These are phyloP conservation scores for Hibiscus mutabilis DNA, from an alignment of 345 rosid species.

Conservation along the genomic window DNA sequence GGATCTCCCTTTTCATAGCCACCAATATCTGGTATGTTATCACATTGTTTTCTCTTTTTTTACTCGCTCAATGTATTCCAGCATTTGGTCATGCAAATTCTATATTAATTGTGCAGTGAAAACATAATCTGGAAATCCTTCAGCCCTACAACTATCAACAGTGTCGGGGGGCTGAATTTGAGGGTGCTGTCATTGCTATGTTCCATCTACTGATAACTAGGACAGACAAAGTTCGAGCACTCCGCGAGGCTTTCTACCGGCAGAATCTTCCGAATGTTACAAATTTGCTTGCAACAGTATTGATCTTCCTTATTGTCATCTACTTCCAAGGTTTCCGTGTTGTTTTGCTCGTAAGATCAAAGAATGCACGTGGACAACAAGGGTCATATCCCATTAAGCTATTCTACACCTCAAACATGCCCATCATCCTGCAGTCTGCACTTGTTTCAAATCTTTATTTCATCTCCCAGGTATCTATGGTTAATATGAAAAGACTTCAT, in stretches of 20 bases:
- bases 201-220: conserved; percentile 60
- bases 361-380: conserved; percentile 72
- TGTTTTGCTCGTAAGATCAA: conserved; percentile 62
- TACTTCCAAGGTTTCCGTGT: conserved; percentile 78
- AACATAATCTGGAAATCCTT: conserved; percentile 72
- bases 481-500: background rate
- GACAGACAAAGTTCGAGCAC: conserved; percentile 54
- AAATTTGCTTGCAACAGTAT: conserved; percentile 61
- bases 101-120: conserved; percentile 35
- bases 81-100: background rate
- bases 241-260: conserved; percentile 63
- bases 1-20: conserved; percentile 61
- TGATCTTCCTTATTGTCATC: conserved; percentile 51
- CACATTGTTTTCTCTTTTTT: background rate
- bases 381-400: conserved; percentile 74
- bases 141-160: conserved; percentile 69
- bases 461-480: conserved; percentile 26
- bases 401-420: conserved; percentile 80
- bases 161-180: conserved; percentile 68
- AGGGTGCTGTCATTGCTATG: conserved; percentile 70
- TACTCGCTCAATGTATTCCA: background rate
- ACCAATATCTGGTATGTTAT: conserved; percentile 55
- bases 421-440: conserved; percentile 73
- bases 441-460: conserved; percentile 44
- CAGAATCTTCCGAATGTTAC: conserved; percentile 72